Base-by-base conservation (phyloP, 306 rosid species). In the Alnus glutinosa region DNA sequence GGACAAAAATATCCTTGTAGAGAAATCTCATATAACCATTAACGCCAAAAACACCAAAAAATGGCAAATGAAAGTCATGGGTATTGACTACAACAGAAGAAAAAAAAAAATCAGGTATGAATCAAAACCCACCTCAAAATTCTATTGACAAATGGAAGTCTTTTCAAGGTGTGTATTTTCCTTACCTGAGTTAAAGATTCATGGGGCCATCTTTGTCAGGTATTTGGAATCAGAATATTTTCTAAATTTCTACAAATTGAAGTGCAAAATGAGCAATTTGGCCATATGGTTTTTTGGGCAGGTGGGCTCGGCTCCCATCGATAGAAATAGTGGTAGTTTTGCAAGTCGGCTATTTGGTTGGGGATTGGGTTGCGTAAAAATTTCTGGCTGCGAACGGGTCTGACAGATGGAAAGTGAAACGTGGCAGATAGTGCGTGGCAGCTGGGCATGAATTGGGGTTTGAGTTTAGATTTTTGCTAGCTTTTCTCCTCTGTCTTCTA, bases 31-130 rank as follows among this genome's bases (percentile, higher is more conserved):
- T 23, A 23, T 23, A 23, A 23, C 28, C 0, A 4, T 23, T 18
- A 37, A 28, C 23, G 75, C 61, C 49, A 5, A 4, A 62, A 37
- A 62, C 30, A 61, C 34, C 71, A 34, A 14, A 0, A 73, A 73
- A 66, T 32, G 77, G 80, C 87, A 76, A 55, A 51, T 8, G 2
- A n/a, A 42, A 47, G 69, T 68, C 54, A 67, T 55, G 77, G 4
- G 61, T 13, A 0, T 18, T 34, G 51, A 75, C 64, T 48, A 6
- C 12, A 30, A 54, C 62, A 77, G 18, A 8, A 23, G 51, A 9
- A 36, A 4, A 36, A 4, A 36, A 3, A 58, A 70, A 75, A 44
- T 78, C 77, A 75, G 55, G 19, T 11, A 7, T 5, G 3, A 74
- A 66, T 42, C 46, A 72, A 13, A 55, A 55, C 72, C 77, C 47